Evolutionary conservation across 2,329 filamentous ascomycete species (phyloP), one percentile per base, ranked within the genome.

Genomic region (Fusarium devonianum): DNA sequence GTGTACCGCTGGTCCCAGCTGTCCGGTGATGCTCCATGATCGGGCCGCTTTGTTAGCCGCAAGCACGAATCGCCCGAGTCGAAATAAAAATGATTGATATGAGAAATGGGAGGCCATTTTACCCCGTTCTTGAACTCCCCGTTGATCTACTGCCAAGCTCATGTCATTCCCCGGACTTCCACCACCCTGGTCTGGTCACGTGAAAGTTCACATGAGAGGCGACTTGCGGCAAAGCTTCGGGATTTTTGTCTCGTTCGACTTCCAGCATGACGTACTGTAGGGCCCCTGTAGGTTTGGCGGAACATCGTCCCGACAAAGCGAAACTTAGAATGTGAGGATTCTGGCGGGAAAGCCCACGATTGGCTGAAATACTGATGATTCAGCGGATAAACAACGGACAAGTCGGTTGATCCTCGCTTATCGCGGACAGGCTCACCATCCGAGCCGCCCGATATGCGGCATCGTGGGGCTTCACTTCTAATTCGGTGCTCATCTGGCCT

Each of bases 391-490:
- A 38, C 30, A 9, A 11, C 7, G 17, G 38, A 7, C 2, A 0
- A 0, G n/a, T 2, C 46, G 59, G 58, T 13, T 58, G 36, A 62
- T 38, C 46, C 4, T 16, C 49, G 56, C 34, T 10, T 37, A 35
- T 32, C 13, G 1, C 8, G 8, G 16, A 9, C 14, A 42, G 48
- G 21, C 32, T 26, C 39, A 37, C 43, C 54, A 26, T 19, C 26
- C 40, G 43, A 33, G 42, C 33, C 33, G 36, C 13, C 32, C 29
- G 33, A 48, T 26, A 49, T 58, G 49, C 54, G 51, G 22, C 46
- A 30, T 60, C 56, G 55, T 62, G 58, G 58, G 58, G 50, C 51
- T 45, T 59, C 58, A 62, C 51, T 46, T 48, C 48, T 43, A 48
- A 53, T 49, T 49, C 21, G 37, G 40, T 17, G 40, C 34, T 50